Percentiles rank a stretch among this genome's conserved stretches.
Conservation (phyloP, 768 basidiomycete species). For the Suillus cothurnatus region DNA sequence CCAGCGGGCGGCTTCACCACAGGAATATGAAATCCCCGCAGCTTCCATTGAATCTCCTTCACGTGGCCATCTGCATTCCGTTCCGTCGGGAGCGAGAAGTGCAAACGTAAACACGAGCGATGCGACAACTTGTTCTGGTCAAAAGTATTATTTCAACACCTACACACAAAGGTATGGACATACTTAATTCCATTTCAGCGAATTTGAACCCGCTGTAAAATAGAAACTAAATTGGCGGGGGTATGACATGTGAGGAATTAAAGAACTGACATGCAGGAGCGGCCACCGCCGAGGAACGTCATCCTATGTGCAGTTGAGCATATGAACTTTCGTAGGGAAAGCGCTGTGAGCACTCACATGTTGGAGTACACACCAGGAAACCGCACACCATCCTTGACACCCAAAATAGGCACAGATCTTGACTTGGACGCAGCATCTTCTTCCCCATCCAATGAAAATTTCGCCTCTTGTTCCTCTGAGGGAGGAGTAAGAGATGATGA, state of each 20-base stretch:
- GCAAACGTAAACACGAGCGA: slow-evolving; percentile 11
- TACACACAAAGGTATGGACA: not conserved
- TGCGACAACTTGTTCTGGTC: not conserved
- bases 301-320: not conserved
- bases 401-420: not conserved
- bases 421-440: slow-evolving; percentile 1
- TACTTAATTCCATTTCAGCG: slow-evolving; percentile 5
- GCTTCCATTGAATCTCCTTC: slow-evolving; percentile 31
- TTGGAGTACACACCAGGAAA: slow-evolving; percentile 4
- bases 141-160: not conserved
- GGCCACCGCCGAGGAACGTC: slow-evolving; percentile 7
- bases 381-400: slow-evolving; percentile 22
- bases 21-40: slow-evolving; percentile 27
- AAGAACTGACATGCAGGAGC: slow-evolving; percentile 1
- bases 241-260: not conserved
- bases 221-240: not conserved
- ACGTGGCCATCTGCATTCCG: slow-evolving; percentile 8
- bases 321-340: not conserved
- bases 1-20: slow-evolving; percentile 27
- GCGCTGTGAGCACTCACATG: not conserved
- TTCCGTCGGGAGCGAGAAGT: slow-evolving; percentile 24
- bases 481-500: slow-evolving; percentile 36
- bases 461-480: slow-evolving; percentile 11
- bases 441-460: slow-evolving; percentile 21
- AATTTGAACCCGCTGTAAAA: slow-evolving; percentile 3